These are phyloP conservation scores for Rhodocollybia butyracea DNA, from an alignment of 768 basidiomycete genomes.

Conservation along the genomic window DNA sequence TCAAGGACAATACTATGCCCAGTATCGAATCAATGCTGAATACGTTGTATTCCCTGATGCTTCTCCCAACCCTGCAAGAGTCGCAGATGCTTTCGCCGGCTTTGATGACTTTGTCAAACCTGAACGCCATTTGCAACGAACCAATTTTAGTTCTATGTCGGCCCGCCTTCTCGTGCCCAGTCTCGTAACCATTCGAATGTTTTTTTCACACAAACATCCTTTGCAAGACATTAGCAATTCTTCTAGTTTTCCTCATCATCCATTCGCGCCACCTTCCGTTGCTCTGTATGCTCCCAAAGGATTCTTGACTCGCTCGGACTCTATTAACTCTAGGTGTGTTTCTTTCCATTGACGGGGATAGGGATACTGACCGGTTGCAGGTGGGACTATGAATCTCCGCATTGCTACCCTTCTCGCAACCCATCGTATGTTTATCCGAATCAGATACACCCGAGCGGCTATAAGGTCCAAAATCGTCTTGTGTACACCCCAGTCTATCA, in stretches of 20 bases:
- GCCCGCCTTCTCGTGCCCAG: conserved; percentile 2
- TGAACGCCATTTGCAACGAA: neutral
- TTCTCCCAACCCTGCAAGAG: neutral
- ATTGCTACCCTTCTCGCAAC: neutral
- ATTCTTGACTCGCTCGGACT: conserved; percentile 2
- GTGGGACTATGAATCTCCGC: conserved; percentile 1
- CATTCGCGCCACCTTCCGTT: conserved; percentile 7
- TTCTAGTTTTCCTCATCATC: conserved; percentile 3
- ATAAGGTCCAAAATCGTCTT: conserved; percentile 4
- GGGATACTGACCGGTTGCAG: neutral
- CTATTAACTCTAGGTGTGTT: conserved; percentile 3
- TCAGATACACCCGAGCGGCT: neutral
- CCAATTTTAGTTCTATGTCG: neutral
- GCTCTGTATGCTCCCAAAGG: conserved; percentile 6
- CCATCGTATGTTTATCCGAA: neutral
- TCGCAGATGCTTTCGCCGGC: neutral
- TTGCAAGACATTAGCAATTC: conserved; percentile 10
- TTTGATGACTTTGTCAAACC: conserved; percentile 2
- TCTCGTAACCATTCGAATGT: conserved; percentile 1
- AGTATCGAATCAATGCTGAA: conserved; percentile 36
- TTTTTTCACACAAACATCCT: conserved; percentile 2
- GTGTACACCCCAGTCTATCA: neutral
- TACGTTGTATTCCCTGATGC: conserved; percentile 8
- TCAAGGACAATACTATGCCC: conserved; percentile 60
- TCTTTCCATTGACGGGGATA: neutral